Conservation (phyloP, 495 filamentous ascomycete species). For the Neurospora sp. region DNA sequence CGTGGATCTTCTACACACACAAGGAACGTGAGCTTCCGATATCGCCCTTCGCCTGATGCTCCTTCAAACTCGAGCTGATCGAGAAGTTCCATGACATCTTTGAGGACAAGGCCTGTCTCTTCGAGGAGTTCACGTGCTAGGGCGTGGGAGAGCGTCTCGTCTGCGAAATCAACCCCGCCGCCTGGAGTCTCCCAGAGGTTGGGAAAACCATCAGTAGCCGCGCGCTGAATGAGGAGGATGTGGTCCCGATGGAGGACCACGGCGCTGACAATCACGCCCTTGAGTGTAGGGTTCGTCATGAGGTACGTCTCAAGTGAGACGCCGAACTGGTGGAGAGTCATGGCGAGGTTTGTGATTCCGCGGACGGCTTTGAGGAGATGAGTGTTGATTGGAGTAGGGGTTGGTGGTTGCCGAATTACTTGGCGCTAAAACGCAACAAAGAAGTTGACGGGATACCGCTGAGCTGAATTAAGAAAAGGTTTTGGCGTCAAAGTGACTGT, state of each 20-base stretch:
- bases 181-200: conserved; percentile 41
- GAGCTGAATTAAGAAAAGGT: not conserved
- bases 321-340: conserved; percentile 2
- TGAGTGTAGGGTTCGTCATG: conserved; percentile 10
- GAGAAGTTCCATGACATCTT: conserved; percentile 20
- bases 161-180: conserved; percentile 32
- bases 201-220: conserved; percentile 34
- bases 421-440: not conserved
- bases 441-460: not conserved
- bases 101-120: conserved; percentile 35
- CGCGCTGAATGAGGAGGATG: conserved; percentile 39
- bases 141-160: conserved; percentile 34
- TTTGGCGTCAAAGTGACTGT: not conserved
- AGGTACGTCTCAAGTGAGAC: conserved; percentile 15
- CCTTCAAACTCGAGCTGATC: conserved; percentile 10
- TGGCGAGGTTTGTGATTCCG: not conserved
- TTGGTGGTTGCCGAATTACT: not conserved
- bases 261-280: conserved; percentile 21
- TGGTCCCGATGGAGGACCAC: conserved; percentile 20
- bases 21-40: conserved; percentile 28
- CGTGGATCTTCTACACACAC: conserved; percentile 8
- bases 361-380: not conserved
- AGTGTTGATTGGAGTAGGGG: not conserved
- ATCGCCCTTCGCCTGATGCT: conserved; percentile 6
- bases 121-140: conserved; percentile 40